Percentiles rank a stretch among this genome's conserved stretches.
Conservation (phyloP, 306 rosid genomes). For the Crataegus laevigata region DNA sequence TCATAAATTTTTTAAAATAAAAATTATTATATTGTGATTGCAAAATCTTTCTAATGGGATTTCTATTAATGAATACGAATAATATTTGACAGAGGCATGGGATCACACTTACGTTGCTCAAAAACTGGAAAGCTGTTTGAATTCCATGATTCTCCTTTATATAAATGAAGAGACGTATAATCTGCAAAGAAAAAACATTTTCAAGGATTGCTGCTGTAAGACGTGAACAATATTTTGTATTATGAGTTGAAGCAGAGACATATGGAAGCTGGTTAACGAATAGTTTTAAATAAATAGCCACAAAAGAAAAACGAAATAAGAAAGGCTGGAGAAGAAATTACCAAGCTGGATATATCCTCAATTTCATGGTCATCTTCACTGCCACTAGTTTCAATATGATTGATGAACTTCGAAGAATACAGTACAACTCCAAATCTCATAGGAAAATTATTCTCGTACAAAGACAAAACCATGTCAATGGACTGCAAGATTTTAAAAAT, state of each 20-base stretch:
- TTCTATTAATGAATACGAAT: background rate
- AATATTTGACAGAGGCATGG: background rate
- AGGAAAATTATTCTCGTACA: slow-evolving; percentile 73
- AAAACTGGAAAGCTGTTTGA: slow-evolving; percentile 77
- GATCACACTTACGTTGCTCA: slow-evolving; percentile 65
- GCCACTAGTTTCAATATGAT: slow-evolving; percentile 36
- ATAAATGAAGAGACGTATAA: slow-evolving; percentile 71
- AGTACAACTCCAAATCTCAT: slow-evolving; percentile 82
- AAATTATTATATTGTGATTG: background rate
- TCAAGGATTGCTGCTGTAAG: background rate
- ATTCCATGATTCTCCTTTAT: slow-evolving; percentile 64
- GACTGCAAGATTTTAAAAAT: slow-evolving; percentile 57
- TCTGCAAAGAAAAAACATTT: background rate
- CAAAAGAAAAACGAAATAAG: background rate
- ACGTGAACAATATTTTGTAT: background rate
- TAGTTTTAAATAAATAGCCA: background rate
- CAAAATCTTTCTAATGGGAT: background rate
- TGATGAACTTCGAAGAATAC: slow-evolving; percentile 75
- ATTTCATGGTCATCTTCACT: slow-evolving; percentile 22
- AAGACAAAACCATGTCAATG: slow-evolving; percentile 59
- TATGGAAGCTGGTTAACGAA: background rate
- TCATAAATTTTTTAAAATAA: too few relatives aligned
- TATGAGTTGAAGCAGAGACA: background rate
- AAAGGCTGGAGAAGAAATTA: slow-evolving; percentile 24
- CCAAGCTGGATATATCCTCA: slow-evolving; percentile 70